These are phyloP conservation scores for Acidomyces sp. DNA, from an alignment of 495 filamentous ascomycete species.

Conservation along the genomic window DNA sequence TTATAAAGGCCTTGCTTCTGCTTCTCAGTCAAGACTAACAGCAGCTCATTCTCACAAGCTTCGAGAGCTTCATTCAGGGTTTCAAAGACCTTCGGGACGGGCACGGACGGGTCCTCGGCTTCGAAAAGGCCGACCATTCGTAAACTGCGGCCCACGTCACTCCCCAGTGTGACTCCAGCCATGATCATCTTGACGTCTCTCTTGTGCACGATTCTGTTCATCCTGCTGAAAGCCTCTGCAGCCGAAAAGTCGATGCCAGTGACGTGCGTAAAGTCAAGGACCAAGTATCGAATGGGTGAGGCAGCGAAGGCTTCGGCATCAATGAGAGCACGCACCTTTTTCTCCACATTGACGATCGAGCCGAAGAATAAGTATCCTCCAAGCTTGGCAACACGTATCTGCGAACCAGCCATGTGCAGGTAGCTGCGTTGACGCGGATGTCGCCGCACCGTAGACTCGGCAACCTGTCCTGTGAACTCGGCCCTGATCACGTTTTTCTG, in stretches of 20 bases:
- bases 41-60: constrained; percentile 83
- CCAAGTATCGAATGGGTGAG: constrained; percentile 72
- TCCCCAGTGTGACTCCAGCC: constrained; percentile 60
- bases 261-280: constrained; percentile 82
- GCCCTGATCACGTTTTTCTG: constrained; percentile 75
- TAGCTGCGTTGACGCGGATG: constrained; percentile 82
- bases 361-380: constrained; percentile 49
- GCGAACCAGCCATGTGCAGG: constrained; percentile 67
- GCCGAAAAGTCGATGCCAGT: constrained; percentile 92
- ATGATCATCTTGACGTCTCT: constrained; percentile 67
- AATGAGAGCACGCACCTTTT: constrained; percentile 65
- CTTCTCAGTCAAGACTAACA: constrained; percentile 62
- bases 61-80: constrained; percentile 88
- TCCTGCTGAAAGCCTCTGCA: constrained; percentile 82
- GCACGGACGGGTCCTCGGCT: constrained; percentile 44
- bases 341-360: constrained; percentile 87
- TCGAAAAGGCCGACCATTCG: constrained; percentile 65
- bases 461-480: constrained; percentile 71
- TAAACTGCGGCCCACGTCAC: constrained; percentile 62
- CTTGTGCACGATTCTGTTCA: constrained; percentile 64
- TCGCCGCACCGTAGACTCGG: constrained; percentile 79
- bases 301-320: constrained; percentile 63
- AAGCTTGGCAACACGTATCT: constrained; percentile 81
- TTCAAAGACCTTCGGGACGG: constrained; percentile 50
- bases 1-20: constrained; percentile 18